Conservation (phyloP, 352 stramenopile genomes). For the Pythium vanterpoolii region DNA sequence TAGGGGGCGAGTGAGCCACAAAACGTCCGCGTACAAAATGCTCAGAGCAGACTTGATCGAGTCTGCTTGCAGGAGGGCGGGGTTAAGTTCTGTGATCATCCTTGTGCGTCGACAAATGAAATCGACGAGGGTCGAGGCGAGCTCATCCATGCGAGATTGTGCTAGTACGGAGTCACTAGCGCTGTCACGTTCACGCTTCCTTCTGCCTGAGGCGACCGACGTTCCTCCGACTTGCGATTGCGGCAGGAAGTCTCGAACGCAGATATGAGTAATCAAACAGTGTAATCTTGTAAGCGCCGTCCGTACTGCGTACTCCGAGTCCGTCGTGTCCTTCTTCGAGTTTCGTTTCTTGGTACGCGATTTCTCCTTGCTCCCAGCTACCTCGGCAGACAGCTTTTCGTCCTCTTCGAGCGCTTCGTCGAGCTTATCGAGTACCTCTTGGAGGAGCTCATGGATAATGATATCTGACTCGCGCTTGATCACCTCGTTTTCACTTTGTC, state of each 20-base stretch:
- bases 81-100: slow-evolving; percentile 41
- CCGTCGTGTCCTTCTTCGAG: slow-evolving; percentile 42
- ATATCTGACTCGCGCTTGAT: slow-evolving; percentile 77
- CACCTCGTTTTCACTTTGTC: slow-evolving; percentile 68
- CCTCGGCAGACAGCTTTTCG: slow-evolving; percentile 29
- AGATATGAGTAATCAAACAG: slow-evolving; percentile 58
- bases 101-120: slow-evolving; percentile 53
- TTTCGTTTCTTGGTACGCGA: slow-evolving; percentile 10
- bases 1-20: slow-evolving; percentile 68
- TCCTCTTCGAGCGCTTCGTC: slow-evolving; percentile 54
- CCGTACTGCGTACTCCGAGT: slow-evolving; percentile 69
- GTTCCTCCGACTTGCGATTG: slow-evolving; percentile 1
- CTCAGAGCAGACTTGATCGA: slow-evolving; percentile 62
- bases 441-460: slow-evolving; percentile 67
- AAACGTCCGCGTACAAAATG: slow-evolving; percentile 69
- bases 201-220: slow-evolving; percentile 1
- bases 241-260: slow-evolving; percentile 61
- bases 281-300: slow-evolving; percentile 54
- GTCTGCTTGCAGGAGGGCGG: slow-evolving; percentile 50
- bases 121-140: slow-evolving; percentile 31
- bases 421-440: slow-evolving; percentile 65
- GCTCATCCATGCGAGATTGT: slow-evolving; percentile 32
- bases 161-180: not conserved
- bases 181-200: slow-evolving; percentile 9
- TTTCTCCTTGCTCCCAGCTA: slow-evolving; percentile 18